Evolutionary conservation across 148 eudicot genomes (phyloP), one percentile per base, ranked within the genome.

Genomic region (Agrostemma githago): DNA sequence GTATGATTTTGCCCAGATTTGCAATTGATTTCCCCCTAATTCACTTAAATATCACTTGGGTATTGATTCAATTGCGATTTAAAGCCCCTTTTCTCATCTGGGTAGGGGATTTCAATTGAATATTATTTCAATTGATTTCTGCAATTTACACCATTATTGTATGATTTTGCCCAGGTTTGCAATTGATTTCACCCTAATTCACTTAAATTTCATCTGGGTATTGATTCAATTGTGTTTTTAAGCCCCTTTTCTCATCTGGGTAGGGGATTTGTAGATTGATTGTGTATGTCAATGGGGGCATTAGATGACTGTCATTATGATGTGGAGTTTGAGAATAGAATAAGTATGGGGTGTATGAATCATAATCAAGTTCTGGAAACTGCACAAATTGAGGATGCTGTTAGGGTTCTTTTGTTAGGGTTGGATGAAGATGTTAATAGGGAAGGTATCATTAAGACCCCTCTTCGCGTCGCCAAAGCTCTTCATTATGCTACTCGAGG

Each of bases 401-500:
- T 94, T 53, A 94, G 85, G 71, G 86, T 86, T 71, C 75, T 94
- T 59, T 81, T 94, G 90, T 85, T 81, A 62, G 98, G 93, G 34
- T 82, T 94, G 83, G 93, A 93, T 58, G 98, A 94, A 72, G 97
- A 94, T 88, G 59, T 89, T 75, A 88, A 87, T 66, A 83, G 98
- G 59, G 98, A 94, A 84, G 98, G 97, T 66, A 43, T 94, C 5
- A 67, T 43, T 62, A 94, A 86, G 84, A 94, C 98, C 4, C 98
- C 98, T 7, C 80, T 88, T 68, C 92, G 98, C 3, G 98, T 94
- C 11, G 98, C 98, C 62, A 91, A 91, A 82, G 98, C 98, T 68
- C 86, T 94, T 44, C 72, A 77, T 54, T 87, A 94, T 78, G 98
- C 92, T 62, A 91, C 98, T 38, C 77, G 82, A 89, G 98, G 98